Base-by-base conservation (phyloP, 176 grass and related monocot genomes). In the Poa annua region DNA sequence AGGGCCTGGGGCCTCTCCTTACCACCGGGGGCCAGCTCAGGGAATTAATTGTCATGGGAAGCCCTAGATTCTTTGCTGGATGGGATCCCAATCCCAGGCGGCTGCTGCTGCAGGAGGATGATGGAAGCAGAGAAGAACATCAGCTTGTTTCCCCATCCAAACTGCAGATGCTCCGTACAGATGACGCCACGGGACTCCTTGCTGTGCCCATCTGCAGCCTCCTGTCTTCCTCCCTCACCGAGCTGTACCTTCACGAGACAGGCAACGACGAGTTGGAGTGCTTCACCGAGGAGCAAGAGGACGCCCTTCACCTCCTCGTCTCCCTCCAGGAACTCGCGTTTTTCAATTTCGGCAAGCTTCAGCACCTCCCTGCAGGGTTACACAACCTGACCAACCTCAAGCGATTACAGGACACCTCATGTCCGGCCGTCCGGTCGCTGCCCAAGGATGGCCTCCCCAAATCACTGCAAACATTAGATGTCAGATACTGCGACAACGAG, bases 401-500 rank as follows among this genome's bases (percentile, higher is more conserved):
- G 67, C 0, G 2, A 7, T 8, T 71, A 71, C 0, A 3, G 2
- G n/a, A 2, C 29, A 29, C 1, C 0, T 8, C 2, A 24, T 71
- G 67, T 13, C n/a, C 39, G 2, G 11, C 11, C 0, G 1, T 47
- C 39, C 6, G 11, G 5, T 24, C 67, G 2, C 39, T 71, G n/a
- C 67, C 67, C 5, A 15, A 45, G 67, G 67, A 47, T 47, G 67
- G n/a, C 39, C 39, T 71, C n/a, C 67, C 67, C 38, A 35, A 20
- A 22, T 83, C 39, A 62, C 39, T 83, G 10, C 68, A 83, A 35
- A 0, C 17, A 24, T 47, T 83, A 60, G 0, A 21, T 56, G 79
- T 81, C 15, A 0, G 0, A 0, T 0, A 0, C 0, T 73, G 67
- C 2, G 0, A 0, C 11, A 82, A 38, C 24, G 11, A 16, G 51